Conservation (phyloP, 2,329 filamentous ascomycete species). For the Aspergillus puulaauensis region DNA sequence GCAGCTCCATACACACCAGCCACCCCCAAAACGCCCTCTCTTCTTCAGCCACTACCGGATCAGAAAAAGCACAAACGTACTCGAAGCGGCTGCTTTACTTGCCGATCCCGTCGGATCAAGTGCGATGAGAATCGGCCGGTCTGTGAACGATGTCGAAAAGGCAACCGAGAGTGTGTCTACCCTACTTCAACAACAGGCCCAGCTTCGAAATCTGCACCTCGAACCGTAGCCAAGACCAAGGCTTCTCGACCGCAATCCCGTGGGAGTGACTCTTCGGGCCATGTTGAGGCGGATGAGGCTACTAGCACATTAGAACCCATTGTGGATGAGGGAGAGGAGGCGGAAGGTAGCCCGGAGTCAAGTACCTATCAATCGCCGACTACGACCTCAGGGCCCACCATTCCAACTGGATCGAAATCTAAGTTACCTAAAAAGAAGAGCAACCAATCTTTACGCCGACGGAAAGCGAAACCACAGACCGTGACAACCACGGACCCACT, state of each 20-base stretch:
- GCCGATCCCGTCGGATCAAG: constrained; percentile 84
- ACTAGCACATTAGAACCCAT: constrained; percentile 39
- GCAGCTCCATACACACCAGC: constrained; percentile 20
- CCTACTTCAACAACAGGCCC: constrained; percentile 58
- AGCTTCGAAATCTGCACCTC: constrained; percentile 45
- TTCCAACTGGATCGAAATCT: constrained; percentile 22
- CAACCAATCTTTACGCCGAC: constrained; percentile 30
- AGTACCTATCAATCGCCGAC: constrained; percentile 23
- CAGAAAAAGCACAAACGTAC: constrained; percentile 91
- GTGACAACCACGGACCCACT: constrained; percentile 30
- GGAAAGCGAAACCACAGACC: constrained; percentile 22
- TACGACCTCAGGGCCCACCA: constrained; percentile 14
- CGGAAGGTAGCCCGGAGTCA: constrained; percentile 22
- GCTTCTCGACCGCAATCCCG: constrained; percentile 36
- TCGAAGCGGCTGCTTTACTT: constrained; percentile 91
- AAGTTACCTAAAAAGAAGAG: constrained; percentile 28
- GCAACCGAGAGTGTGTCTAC: constrained; percentile 85
- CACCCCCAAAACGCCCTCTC: constrained; percentile 30
- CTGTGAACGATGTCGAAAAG: constrained; percentile 90
- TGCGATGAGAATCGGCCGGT: constrained; percentile 87
- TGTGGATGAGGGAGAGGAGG: constrained; percentile 46
- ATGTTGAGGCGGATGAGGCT: constrained; percentile 42
- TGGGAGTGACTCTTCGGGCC: constrained; percentile 54
- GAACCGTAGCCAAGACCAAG: constrained; percentile 44
- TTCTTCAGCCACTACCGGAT: constrained; percentile 48